These are phyloP conservation scores for Xylaria sp. DNA, from an alignment of 495 filamentous ascomycete genomes.

Conservation along the genomic window DNA sequence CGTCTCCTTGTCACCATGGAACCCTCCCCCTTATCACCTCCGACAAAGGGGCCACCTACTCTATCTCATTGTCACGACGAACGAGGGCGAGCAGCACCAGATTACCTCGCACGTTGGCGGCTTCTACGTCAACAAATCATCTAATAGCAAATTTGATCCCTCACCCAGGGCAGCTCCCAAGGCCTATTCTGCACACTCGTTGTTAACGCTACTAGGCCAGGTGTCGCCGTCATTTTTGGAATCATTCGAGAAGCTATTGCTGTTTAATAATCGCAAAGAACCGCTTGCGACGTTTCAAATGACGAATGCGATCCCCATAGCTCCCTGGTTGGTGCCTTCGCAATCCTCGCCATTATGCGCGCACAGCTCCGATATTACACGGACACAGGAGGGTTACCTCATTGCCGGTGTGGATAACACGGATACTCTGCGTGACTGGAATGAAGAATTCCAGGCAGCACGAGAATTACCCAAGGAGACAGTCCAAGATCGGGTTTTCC, in stretches of 20 bases:
- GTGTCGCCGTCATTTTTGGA: constrained; percentile 83
- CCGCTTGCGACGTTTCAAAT: constrained; percentile 92
- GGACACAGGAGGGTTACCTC: constrained; percentile 92
- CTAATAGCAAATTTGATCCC: constrained; percentile 91
- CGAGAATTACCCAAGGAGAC: constrained; percentile 90
- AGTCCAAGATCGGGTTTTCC: constrained; percentile 94
- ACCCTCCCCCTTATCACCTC: constrained; percentile 90
- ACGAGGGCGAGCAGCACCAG: constrained; percentile 91
- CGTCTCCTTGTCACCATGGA: constrained; percentile 90
- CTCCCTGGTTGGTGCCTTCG: constrained; percentile 86
- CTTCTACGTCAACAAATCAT: constrained; percentile 95
- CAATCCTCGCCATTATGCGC: constrained; percentile 65
- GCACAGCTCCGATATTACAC: constrained; percentile 83
- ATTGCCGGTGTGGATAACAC: constrained; percentile 89
- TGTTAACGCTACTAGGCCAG: constrained; percentile 77
- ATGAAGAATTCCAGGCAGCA: constrained; percentile 98
- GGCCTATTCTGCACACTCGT: constrained; percentile 77
- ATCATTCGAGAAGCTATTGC: constrained; percentile 76
- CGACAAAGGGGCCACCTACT: constrained; percentile 92
- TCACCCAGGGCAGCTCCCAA: constrained; percentile 75
- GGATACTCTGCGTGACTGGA: constrained; percentile 96
- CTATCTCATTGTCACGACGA: constrained; percentile 86
- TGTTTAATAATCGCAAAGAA: constrained; percentile 81
- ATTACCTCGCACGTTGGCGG: constrained; percentile 92
- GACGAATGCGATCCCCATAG: constrained; percentile 89